Evolutionary conservation across 345 rosid genomes (phyloP), one percentile per base, ranked within the genome.

Genomic region (Citrus medica): DNA sequence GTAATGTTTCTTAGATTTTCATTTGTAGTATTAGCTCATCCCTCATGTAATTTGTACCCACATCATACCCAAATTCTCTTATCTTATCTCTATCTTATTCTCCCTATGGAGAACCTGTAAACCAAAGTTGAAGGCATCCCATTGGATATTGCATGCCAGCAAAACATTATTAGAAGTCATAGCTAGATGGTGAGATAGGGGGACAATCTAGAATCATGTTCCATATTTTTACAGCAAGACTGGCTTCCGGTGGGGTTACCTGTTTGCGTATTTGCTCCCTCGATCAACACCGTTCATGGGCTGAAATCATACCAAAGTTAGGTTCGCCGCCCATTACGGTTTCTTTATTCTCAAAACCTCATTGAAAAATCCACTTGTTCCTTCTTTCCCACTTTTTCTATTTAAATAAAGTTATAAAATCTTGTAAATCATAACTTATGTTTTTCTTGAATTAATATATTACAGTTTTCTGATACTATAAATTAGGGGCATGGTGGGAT

Each of bases 31-130:
- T n/a, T 9, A 17, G 59, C 19, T 62, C 40, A 60, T 62, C 60
- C 60, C 59, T 22, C 33, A 8, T 64, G 61, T 42, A 42, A 42
- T 42, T 42, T 42, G 51, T 63, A 64, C 46, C 78, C 40, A 46
- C 70, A 63, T 46, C 62, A 63, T 46, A 22, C 48, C 32, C 70
- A 32, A 48, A 75, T 22, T 35, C 77, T 74, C 59, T 75, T 75
- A 62, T 74, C 77, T 42, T 22, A 75, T 75, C 77, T 74, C 73
- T 35, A n/a, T 68, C 33, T n/a, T 42, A 30, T 37, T 60, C 76
- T 16, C 17, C 40, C 1, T 2, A 51, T 33, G 33, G 64, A 51
- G 38, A 27, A 37, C 12, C 32, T 75, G 69, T 21, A 24, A 28
- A 19, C 22, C 61, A 62, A 63, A 28, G 67, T 73, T 40, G 56